Evolutionary conservation across 2,329 filamentous ascomycete genomes (phyloP), one percentile per base, ranked within the genome.

Genomic region (Aspergillus sp.): DNA sequence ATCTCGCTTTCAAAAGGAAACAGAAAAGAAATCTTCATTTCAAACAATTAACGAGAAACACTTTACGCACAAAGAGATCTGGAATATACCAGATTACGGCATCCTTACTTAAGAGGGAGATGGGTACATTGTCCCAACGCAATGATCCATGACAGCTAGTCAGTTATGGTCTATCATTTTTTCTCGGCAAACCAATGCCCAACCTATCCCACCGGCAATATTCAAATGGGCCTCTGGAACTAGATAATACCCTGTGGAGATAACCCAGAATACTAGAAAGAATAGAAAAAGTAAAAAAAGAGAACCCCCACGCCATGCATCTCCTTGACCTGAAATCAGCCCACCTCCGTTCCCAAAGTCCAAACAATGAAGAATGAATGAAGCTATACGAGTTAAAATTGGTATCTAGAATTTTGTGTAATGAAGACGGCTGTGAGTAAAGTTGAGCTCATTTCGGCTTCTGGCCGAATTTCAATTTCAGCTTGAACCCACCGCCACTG

Each of bases 401-500:
- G 53, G 53, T 55, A 55, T 55, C 53, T 30, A 55, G 27, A 51
- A 50, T 41, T 38, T 55, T 53, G 50, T 53, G 50, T 42, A 44
- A 41, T 30, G n/a, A 44, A 17, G 53, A 55, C 32, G 11, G 32
- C 32, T 36, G 32, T 36, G 32, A 36, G 32, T 27, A 5, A 36
- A 36, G 11, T 36, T 36, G 10, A 36, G 11, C 32, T 65, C 67
- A 75, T 69, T 75, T 73, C 44, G 67, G 64, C 62, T 72, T 70
- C 48, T 70, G 66, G 54, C 71, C 73, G 54, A 78, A 68, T 58
- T 77, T 79, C 54, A 79, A 64, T 66, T 80, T 81, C 17, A 80
- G 65, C 64, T 80, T 81, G 52, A 80, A 63, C 36, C 75, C 74
- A 17, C 75, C 71, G 23, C 70, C 71, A 44, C 70, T 70, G 32